These are phyloP conservation scores for Ceratocystis huliohia DNA, from an alignment of 2,329 filamentous ascomycete species.

Conservation along the genomic window DNA sequence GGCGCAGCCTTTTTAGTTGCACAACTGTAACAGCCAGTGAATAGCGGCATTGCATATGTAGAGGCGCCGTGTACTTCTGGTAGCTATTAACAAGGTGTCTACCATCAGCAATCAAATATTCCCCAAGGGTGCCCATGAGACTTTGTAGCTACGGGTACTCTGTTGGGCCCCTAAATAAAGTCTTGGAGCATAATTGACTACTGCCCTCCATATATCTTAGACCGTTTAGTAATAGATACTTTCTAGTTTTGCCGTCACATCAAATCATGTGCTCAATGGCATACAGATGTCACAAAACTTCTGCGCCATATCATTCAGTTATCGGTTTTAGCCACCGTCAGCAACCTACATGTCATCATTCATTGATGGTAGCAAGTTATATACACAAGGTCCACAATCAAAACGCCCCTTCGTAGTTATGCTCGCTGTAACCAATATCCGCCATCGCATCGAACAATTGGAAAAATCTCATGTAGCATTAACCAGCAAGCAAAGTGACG, in stretches of 20 bases:
- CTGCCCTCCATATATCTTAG: too few relatives aligned
- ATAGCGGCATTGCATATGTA: too few relatives aligned
- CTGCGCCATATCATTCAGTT: not conserved
- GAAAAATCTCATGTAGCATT: not conserved
- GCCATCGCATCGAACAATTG: not conserved
- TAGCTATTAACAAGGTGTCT: too few relatives aligned
- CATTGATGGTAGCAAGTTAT: constrained; percentile 14
- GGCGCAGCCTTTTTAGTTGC: too few relatives aligned
- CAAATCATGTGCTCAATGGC: too few relatives aligned
- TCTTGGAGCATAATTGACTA: too few relatives aligned
- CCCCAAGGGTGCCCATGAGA: too few relatives aligned
- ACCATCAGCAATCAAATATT: too few relatives aligned
- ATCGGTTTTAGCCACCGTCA: constrained; percentile 21
- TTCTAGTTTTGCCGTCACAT: not conserved
- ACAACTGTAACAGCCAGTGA: too few relatives aligned
- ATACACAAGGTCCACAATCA: constrained; percentile 15
- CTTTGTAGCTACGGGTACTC: too few relatives aligned
- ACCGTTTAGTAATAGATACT: not conserved
- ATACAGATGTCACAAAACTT: not conserved
- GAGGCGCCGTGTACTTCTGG: too few relatives aligned
- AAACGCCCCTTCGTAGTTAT: not conserved
- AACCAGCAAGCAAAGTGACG: not conserved
- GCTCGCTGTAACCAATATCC: not conserved
- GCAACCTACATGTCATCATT: constrained; percentile 15
- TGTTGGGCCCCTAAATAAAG: too few relatives aligned